Evolutionary conservation across 352 stramenopile genomes (phyloP).

Genomic region (Phytopythium oedochilum): DNA sequence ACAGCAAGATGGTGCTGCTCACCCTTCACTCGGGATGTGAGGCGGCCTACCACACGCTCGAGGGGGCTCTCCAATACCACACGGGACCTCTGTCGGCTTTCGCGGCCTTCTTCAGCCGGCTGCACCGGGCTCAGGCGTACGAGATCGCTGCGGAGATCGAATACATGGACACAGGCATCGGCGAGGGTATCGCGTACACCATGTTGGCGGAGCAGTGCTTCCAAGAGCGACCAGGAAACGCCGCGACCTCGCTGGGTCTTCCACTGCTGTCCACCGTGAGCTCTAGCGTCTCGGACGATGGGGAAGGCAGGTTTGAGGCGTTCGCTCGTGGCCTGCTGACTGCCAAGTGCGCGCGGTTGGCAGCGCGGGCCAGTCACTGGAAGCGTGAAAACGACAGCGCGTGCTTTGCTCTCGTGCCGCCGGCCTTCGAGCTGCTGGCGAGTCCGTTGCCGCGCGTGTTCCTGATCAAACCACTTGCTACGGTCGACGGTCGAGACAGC

Average conservation of each 20-base stretch:
- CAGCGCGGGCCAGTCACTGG: slow-evolving; percentile 6
- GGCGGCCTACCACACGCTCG: slow-evolving; percentile 15
- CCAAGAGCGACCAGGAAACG: slow-evolving; percentile 11
- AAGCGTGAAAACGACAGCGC: slow-evolving; percentile 25
- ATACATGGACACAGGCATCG: slow-evolving; percentile 12
- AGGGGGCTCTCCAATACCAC: slow-evolving; percentile 6
- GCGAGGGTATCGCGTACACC: slow-evolving; percentile 24
- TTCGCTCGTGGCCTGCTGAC: background rate
- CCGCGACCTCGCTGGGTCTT: slow-evolving; percentile 4
- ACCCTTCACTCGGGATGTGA: slow-evolving; percentile 32
- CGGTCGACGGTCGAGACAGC: background rate
- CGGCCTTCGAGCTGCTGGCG: slow-evolving; percentile 14
- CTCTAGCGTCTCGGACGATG: slow-evolving; percentile 4
- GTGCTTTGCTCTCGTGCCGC: slow-evolving; percentile 23
- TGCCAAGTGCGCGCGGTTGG: slow-evolving; percentile 11
- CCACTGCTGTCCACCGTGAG: slow-evolving; percentile 9
- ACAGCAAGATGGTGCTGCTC: slow-evolving; percentile 22
- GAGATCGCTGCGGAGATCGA: slow-evolving; percentile 19
- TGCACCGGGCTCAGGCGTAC: slow-evolving; percentile 24
- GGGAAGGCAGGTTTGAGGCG: background rate
- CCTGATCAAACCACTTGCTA: slow-evolving; percentile 29
- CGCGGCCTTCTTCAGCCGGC: slow-evolving; percentile 20
- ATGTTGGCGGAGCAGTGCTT: slow-evolving; percentile 13
- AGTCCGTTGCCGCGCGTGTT: slow-evolving; percentile 14
- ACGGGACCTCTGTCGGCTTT: slow-evolving; percentile 18